Evolutionary conservation across 495 filamentous ascomycete species (phyloP).

Genomic region (Barbatosphaeria neglecta): DNA sequence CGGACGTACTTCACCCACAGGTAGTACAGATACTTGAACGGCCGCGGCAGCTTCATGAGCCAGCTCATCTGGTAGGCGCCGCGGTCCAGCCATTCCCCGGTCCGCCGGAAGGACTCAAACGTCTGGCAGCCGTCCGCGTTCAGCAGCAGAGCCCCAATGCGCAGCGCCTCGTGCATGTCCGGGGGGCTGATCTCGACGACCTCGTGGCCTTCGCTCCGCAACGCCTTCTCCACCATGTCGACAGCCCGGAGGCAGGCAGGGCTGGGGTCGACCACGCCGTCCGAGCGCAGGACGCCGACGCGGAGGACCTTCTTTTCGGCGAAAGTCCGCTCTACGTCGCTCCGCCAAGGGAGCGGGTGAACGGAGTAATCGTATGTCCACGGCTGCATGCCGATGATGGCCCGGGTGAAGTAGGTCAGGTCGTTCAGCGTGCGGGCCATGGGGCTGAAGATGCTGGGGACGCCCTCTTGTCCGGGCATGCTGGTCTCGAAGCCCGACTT

Average conservation of each 20-base stretch:
- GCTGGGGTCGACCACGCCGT: slow-evolving; percentile 78
- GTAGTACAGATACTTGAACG: slow-evolving; percentile 77
- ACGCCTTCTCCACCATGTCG: slow-evolving; percentile 52
- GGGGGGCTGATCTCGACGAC: slow-evolving; percentile 59
- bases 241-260: slow-evolving; percentile 77
- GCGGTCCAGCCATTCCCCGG: slow-evolving; percentile 68
- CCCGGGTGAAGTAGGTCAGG: slow-evolving; percentile 72
- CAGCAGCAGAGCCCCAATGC: slow-evolving; percentile 73
- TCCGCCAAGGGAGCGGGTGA: slow-evolving; percentile 74
- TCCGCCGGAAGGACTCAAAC: slow-evolving; percentile 62
- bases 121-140: slow-evolving; percentile 80
- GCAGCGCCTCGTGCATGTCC: slow-evolving; percentile 60
- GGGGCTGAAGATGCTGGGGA: slow-evolving; percentile 80
- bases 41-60: slow-evolving; percentile 61
- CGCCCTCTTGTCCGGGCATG: slow-evolving; percentile 91
- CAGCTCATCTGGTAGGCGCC: slow-evolving; percentile 64
- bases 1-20: slow-evolving; percentile 76
- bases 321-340: slow-evolving; percentile 45
- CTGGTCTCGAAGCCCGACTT: slow-evolving; percentile 75
- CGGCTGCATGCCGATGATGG: slow-evolving; percentile 70
- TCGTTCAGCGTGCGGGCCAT: slow-evolving; percentile 87
- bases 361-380: slow-evolving; percentile 87
- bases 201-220: slow-evolving; percentile 62
- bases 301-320: slow-evolving; percentile 48
- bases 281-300: slow-evolving; percentile 68